Evolutionary conservation across 1,139 yeast species (phyloP), one percentile per base, ranked within the genome.

Genomic region (Saccharomycopsis hybrid): DNA sequence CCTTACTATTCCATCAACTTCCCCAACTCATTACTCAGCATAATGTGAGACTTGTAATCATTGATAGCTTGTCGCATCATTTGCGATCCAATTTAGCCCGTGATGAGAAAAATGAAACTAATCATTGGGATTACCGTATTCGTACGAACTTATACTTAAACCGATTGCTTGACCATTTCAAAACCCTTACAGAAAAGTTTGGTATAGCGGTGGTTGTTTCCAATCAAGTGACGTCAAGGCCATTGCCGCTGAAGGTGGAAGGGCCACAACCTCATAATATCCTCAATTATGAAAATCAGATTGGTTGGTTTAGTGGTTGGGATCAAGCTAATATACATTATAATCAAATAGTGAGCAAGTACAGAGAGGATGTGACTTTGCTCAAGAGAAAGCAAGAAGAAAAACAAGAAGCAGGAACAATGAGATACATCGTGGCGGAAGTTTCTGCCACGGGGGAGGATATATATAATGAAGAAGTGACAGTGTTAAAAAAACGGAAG

Each of bases 11-110:
- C 40, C 47, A 50, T 25, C 95, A 86, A 59, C 66, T 89, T 3
- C 95, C 95, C 0, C 64, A 73, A 1, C 62, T 79, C 41, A 60
- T 82, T 8, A 66, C 71, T 31, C 62, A 73, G 43, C 68, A 71
- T 44, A 64, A 64, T 3, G 71, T 79, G 2, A 81, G 77, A 43
- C 59, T 85, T 25, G 69, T 89, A 0, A 71, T 87, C 0, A 72
- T 89, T 7, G 97, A 89, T 64, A 84, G 95, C 37, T 79, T 89
- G n/a, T 87, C 96, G 0, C 94, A 88, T 56, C 96, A 87, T 62
- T 68, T 84, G 48, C 68, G 96, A 51, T 80, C 84, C 2, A 43
- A 35, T 33, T 30, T 43, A 4, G 11, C 27, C 25, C 8, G 25
- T 3, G 38, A 31, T 42, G 38, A 7, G 9, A 31, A 42, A 31